Base-by-base conservation (phyloP, 331 rosid genomes). In the Pyrus hybrid region DNA sequence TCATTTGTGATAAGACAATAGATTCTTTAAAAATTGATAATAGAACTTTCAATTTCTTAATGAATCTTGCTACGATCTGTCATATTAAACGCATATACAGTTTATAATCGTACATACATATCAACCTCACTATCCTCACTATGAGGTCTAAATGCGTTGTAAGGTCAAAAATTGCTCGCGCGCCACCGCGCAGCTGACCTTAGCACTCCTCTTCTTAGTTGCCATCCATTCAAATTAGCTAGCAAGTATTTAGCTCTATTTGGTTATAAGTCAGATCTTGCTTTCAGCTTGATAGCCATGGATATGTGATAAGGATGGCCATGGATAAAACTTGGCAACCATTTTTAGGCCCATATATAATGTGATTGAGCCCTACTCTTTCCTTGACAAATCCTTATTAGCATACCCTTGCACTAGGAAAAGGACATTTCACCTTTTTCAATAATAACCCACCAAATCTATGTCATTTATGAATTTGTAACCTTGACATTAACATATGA, bases 251-350 rank as follows among this genome's bases (percentile, higher is more conserved):
- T 23, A n/a, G 13, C 28, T 63, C 51, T 70, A 80, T 63, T 69
- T 76, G 70, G 61, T 28, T 68, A 62, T 0, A 4, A 13, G 47
- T n/a, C 28, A 73, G 66, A 49, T 28, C 54, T 49, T 28, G 18
- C 61, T 51, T 23, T 20, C 41, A 69, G 63, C 60, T 25, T 69
- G 26, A 67, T 69, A 74, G 66, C 74, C 62, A 9, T 6, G 35
- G 33, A 62, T 30, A 9, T 21, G 49, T 33, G 12, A 45, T 25
- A 63, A 12, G 68, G 63, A 73, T 45, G 57, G 58, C 68, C 54
- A 63, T 25, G 80, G 2, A 76, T 71, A 53, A 63, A 77, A 85
- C 88, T 25, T 75, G 30, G n/a, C 75, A 85, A 43, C 86, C 76
- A 73, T 26, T 45, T 70, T 57, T 61, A 41, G 77, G 69, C n/a